Evolutionary conservation across 2,329 filamentous ascomycete species (phyloP).

Genomic region (Pseudopyricularia javanii): DNA sequence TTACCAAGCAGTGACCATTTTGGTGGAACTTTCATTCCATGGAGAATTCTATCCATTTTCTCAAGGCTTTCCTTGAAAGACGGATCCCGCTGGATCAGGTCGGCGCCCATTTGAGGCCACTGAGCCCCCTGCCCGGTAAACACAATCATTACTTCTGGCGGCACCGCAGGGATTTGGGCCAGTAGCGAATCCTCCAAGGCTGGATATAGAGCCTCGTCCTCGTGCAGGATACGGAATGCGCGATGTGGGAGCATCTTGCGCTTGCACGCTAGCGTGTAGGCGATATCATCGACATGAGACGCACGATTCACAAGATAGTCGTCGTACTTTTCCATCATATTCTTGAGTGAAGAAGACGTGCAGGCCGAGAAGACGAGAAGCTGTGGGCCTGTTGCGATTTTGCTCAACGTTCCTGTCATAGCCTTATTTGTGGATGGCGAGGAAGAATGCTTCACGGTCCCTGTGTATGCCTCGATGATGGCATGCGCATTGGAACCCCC

Average conservation of each 20-base stretch:
- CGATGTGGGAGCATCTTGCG: not conserved
- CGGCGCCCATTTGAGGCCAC: slow-evolving; percentile 15
- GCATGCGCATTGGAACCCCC: slow-evolving; percentile 25
- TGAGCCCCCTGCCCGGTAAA: slow-evolving; percentile 24
- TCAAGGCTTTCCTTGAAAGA: not conserved
- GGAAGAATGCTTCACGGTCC: not conserved
- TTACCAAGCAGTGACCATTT: too few relatives aligned
- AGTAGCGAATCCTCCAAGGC: not conserved
- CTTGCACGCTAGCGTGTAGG: not conserved
- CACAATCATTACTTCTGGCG: slow-evolving; percentile 6
- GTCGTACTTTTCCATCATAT: not conserved
- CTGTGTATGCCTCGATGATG: not conserved
- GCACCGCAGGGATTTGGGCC: not conserved
- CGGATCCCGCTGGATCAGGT: slow-evolving; percentile 6
- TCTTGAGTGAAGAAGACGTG: not conserved
- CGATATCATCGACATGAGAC: not conserved
- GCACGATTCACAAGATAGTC: not conserved
- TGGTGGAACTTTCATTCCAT: too few relatives aligned
- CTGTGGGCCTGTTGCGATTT: not conserved
- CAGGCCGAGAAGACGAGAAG: not conserved
- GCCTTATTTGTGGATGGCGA: not conserved
- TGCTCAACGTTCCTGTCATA: too few relatives aligned
- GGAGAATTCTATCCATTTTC: too few relatives aligned
- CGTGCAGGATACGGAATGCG: not conserved
- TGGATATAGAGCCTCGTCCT: too few relatives aligned